Conservation (phyloP, 257 asterid species). For the Solanum corneliomulleri region DNA sequence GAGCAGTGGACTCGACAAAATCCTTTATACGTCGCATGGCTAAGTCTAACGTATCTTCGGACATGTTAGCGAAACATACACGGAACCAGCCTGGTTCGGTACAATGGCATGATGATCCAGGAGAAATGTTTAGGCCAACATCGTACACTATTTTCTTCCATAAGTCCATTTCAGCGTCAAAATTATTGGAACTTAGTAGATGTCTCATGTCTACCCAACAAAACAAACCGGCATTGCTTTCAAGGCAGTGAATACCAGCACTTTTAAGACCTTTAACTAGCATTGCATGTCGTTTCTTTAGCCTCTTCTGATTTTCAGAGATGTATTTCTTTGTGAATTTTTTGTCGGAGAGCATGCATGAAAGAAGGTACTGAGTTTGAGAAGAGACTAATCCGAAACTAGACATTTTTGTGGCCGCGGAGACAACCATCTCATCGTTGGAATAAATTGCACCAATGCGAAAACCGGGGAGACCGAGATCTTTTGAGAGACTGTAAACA, state of each 20-base stretch:
- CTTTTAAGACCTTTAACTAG: slow-evolving; percentile 36
- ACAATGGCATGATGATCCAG: slow-evolving; percentile 84
- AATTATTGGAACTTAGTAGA: slow-evolving; percentile 27
- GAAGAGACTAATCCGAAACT: slow-evolving; percentile 83
- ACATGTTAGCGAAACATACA: slow-evolving; percentile 76
- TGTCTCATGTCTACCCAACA: slow-evolving; percentile 91
- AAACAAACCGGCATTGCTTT: slow-evolving; percentile 66
- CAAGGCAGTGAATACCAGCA: slow-evolving; percentile 42
- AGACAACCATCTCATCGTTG: slow-evolving; percentile 45
- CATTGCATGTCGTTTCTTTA: slow-evolving; percentile 45
- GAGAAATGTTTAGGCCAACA: slow-evolving; percentile 72
- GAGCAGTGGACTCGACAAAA: slow-evolving; percentile 22
- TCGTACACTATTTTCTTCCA: slow-evolving; percentile 76
- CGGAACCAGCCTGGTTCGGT: slow-evolving; percentile 85
- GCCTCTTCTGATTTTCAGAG: slow-evolving; percentile 35
- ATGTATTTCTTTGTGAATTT: slow-evolving; percentile 39
- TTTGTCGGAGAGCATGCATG: slow-evolving; percentile 60
- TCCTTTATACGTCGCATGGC: slow-evolving; percentile 45
- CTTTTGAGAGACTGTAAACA: slow-evolving; percentile 80
- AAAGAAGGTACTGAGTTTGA: slow-evolving; percentile 57
- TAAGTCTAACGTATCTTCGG: slow-evolving; percentile 43
- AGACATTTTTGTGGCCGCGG: slow-evolving; percentile 81
- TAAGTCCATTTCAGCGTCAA: slow-evolving; percentile 58
- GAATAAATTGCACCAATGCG: slow-evolving; percentile 75
- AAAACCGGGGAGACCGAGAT: slow-evolving; percentile 83